Base-by-base conservation (phyloP, 768 basidiomycete genomes). In the Cubamyces lactineus region DNA sequence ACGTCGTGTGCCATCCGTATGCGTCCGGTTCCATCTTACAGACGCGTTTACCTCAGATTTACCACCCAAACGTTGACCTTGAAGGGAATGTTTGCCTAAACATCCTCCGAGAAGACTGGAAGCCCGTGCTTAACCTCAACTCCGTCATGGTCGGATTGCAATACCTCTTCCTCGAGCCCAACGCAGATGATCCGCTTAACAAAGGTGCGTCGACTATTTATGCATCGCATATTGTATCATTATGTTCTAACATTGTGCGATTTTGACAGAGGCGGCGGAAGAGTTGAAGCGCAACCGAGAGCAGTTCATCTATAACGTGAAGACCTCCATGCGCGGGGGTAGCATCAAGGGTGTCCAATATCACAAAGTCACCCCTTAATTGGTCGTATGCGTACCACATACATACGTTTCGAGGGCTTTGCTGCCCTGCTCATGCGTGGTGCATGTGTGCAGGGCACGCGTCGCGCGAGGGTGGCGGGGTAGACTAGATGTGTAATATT, bases 91-190 rank as follows among this genome's bases (percentile, higher is more conserved):
- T 99, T 48, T 99, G 97, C 80, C 76, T 99, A 69, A 98, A 98
- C 77, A 98, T 98, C 73, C 84, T 98, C 61, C 87, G 97, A 73
- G 97, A 99, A 80, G 97, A 99, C 78, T 99, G 97, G 97, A 99
- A 99, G 72, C 97, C 97, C 5, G 97, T 99, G 3, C 80, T 99
- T 46, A 98, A 98, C 76, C 82, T 99, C 54, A 98, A 95, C 74
- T 93, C 96, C 30, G 94, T 99, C 66, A 96, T 98, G 94, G 93
- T 98, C 62, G 97, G 97, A 39, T 76, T 99, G 59, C 97, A 99
- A 75, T 99, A 98, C 72, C 84, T 99, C 54, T 99, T 99, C 83
- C 81, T 99, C 59, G 97, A 99, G 76, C 97, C 97, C 15, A 99
- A 99, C 70, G 92, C 97, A 41, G 96, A 98, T 69, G 97, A 99